Evolutionary conservation across 371 early-diverging fungal species (phyloP), one percentile per base, ranked within the genome.

Genomic region (Choanephora cucurbitarum): DNA sequence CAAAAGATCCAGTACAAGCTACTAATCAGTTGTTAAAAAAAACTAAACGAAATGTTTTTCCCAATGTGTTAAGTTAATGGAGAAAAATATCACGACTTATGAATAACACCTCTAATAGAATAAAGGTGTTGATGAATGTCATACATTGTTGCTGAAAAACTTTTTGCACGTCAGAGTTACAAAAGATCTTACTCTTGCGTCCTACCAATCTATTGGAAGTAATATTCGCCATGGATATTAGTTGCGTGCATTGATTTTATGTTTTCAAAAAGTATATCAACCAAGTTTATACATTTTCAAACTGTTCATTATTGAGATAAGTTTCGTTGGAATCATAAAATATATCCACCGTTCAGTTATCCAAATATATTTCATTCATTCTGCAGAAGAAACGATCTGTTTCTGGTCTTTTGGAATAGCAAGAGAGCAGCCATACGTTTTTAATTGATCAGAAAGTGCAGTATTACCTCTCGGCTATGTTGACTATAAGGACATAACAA

Each of bases 391-490:
- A 49, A 52, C 23, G 50, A 49, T 57, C 40, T 49, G 64, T 45
- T n/a, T 63, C 6, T 54, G 58, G 64, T 53, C 54, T 4, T 63
- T 55, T 55, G 52, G 64, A 1, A 31, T 63, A 49, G 54, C 53
- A 22, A 41, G 49, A 52, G 4, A 49, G 23, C 9, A 63, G 41
- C 50, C 54, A 32, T 63, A 63, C 24, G 19, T 51, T 44, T 53
- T 57, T 8, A 5, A 52, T 28, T 47, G 53, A 34, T n/a, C 53
- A 31, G 17, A 28, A 47, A 62, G 57, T 44, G 49, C 44, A 18
- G 21, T 57, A 6, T 37, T 62, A 37, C 57, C 63, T 7, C 21
- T 41, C 9, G 13, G 21, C 28, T 39, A 61, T 55, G 33, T 44
- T 21, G 50, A 56, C 19, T 44, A 52, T 39, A 46, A 32, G 57